These are phyloP conservation scores for Steccherinum ochraceum DNA, from an alignment of 768 basidiomycete genomes.

Conservation along the genomic window DNA sequence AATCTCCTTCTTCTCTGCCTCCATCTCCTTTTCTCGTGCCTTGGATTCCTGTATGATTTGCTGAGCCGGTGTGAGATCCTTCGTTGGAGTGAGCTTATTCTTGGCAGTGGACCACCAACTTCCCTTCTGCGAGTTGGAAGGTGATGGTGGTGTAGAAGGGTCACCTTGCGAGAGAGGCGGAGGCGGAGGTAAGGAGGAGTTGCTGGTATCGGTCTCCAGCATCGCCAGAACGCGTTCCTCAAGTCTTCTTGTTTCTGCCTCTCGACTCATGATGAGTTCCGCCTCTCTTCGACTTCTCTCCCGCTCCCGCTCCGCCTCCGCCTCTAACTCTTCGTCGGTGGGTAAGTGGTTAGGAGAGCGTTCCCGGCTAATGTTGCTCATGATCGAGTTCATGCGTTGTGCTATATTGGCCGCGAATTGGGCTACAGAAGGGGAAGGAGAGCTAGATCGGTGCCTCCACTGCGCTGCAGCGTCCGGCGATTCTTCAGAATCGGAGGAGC, in stretches of 20 bases:
- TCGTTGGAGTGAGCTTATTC: slow-evolving; percentile 71
- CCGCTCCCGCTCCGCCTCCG: slow-evolving; percentile 71
- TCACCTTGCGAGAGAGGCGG: slow-evolving; percentile 52
- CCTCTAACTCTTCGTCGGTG: slow-evolving; percentile 76
- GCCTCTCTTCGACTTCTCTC: slow-evolving; percentile 73
- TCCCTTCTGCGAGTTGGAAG: slow-evolving; percentile 61
- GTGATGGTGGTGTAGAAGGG: slow-evolving; percentile 47
- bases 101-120: slow-evolving; percentile 74
- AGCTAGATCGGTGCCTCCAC: slow-evolving; percentile 44
- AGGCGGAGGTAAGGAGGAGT: slow-evolving; percentile 41
- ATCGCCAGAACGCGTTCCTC: slow-evolving; percentile 77
- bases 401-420: slow-evolving; percentile 71
- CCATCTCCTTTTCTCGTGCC: slow-evolving; percentile 51
- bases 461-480: slow-evolving; percentile 36
- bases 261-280: slow-evolving; percentile 65
- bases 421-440: slow-evolving; percentile 65
- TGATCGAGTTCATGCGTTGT: slow-evolving; percentile 64
- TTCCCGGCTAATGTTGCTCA: slow-evolving; percentile 40
- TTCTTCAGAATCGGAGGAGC: slow-evolving; percentile 26
- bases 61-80: slow-evolving; percentile 83
- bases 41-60: slow-evolving; percentile 75
- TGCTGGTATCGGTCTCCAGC: slow-evolving; percentile 42
- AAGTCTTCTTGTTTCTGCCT: slow-evolving; percentile 52
- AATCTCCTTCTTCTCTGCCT: slow-evolving; percentile 31
- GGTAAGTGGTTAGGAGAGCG: slow-evolving; percentile 35